phyloP scores from a whole-genome alignment of 208 protist genomes.

The Crithidia expoeki region DNA sequence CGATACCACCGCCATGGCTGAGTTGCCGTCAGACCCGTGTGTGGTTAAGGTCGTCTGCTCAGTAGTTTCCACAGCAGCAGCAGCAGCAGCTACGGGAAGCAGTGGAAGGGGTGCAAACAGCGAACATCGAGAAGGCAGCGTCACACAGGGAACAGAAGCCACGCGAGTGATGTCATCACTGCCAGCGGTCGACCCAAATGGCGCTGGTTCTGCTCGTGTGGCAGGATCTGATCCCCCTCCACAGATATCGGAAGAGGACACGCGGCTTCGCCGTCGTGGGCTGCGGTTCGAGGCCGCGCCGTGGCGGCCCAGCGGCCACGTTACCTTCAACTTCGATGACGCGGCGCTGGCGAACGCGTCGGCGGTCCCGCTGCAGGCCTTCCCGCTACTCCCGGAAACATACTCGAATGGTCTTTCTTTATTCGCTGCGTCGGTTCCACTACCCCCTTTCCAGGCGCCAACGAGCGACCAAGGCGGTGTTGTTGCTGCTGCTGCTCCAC shows the following conservation, averaged over 20 bases:
- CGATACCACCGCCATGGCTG: neutral
- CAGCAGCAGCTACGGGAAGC: too few species aligned
- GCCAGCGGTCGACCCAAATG: too few species aligned
- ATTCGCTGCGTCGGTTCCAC: neutral
- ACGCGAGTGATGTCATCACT: neutral
- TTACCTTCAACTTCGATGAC: neutral
- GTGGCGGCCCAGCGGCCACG: neutral
- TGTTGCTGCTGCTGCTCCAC: slow-evolving; percentile 1
- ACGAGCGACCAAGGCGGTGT: neutral
- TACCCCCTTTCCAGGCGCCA: neutral
- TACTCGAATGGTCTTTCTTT: neutral
- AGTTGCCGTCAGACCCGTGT: slow-evolving; percentile 7
- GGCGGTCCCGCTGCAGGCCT: neutral
- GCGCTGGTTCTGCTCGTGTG: too few species aligned
- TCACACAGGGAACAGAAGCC: neutral
- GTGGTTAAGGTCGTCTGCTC: slow-evolving; percentile 13
- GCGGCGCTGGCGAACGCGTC: neutral
- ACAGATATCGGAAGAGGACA: neutral
- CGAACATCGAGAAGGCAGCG: too few species aligned
- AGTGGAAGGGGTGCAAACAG: too few species aligned
- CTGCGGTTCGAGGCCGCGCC: slow-evolving; percentile 18
- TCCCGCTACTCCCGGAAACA: neutral
- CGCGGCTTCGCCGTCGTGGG: slow-evolving; percentile 5
- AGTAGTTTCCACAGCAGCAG: too few species aligned
- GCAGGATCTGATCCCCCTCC: too few species aligned